Conservation (phyloP, 148 eudicot species). For the Rhododendron williamsianum region DNA sequence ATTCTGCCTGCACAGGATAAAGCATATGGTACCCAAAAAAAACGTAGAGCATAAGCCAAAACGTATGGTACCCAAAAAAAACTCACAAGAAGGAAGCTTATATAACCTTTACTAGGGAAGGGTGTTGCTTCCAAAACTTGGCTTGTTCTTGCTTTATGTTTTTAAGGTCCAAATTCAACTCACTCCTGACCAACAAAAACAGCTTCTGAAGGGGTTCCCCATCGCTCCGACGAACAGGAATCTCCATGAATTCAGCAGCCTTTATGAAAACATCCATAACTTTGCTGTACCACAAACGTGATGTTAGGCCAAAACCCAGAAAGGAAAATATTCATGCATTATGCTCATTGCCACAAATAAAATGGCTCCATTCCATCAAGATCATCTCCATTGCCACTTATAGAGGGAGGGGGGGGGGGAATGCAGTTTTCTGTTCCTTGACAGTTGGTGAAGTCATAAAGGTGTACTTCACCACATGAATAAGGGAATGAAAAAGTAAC, state of each 20-base stretch:
- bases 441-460: neutral
- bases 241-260: constrained; percentile 87
- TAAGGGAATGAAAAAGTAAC: neutral
- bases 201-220: constrained; percentile 85
- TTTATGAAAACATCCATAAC: constrained; percentile 86
- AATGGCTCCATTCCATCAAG: neutral
- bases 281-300: constrained; percentile 44
- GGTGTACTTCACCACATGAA: neutral
- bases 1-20: constrained; percentile 51
- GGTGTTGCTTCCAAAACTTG: constrained; percentile 98
- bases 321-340: neutral
- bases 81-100: neutral
- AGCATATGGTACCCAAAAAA: neutral
- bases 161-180: constrained; percentile 78
- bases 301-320: neutral
- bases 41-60: neutral
- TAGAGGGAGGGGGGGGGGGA: no score
- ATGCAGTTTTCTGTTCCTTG: neutral
- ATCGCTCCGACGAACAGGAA: constrained; percentile 82
- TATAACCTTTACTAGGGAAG: constrained; percentile 75
- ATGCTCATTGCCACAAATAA: neutral
- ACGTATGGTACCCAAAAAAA: neutral
- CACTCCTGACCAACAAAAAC: constrained; percentile 75
- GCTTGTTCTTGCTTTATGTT: constrained; percentile 90
- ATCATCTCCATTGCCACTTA: neutral